A percentile compares a stretch with the other conserved stretches of the same genome.
phyloP scores from a whole-genome alignment of 2,329 filamentous ascomycete genomes.

The Pseudogymnoascus sp. region DNA sequence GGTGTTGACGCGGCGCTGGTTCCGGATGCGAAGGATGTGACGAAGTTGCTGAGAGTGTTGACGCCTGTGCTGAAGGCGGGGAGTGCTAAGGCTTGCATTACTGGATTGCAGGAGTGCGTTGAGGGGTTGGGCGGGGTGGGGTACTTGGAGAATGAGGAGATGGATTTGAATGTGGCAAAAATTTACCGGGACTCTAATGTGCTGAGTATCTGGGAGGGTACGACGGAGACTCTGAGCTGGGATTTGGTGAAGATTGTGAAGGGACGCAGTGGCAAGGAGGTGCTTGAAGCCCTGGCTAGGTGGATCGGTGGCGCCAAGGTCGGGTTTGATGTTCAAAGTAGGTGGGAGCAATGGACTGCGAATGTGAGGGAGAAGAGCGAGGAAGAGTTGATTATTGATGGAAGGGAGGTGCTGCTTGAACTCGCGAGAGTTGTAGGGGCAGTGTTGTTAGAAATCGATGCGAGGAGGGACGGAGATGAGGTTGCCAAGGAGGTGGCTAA shows the following conservation, averaged over 20 bases:
- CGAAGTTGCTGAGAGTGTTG: conserved; percentile 47
- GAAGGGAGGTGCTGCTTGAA: conserved; percentile 26
- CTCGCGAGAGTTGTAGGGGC: conserved; percentile 29
- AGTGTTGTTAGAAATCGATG: conserved; percentile 28
- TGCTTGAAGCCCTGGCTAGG: conserved; percentile 36
- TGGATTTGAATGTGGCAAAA: conserved; percentile 59
- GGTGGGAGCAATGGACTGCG: conserved; percentile 15
- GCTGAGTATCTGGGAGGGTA: conserved; percentile 64
- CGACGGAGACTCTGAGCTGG: conserved; percentile 60
- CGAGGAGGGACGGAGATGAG: conserved; percentile 27
- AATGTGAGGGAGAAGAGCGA: conserved; percentile 17
- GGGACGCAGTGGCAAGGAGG: conserved; percentile 31
- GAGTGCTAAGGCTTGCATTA: conserved; percentile 43
- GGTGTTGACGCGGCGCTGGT: conserved; percentile 26
- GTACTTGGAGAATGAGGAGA: conserved; percentile 55
- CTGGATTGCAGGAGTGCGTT: conserved; percentile 50
- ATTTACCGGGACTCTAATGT: conserved; percentile 60
- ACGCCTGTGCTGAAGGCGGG: conserved; percentile 55
- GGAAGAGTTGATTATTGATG: conserved; percentile 28
- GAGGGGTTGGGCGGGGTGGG: conserved; percentile 60
- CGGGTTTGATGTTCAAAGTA: conserved; percentile 9
- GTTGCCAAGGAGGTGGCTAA: conserved; percentile 25
- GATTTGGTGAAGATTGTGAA: conserved; percentile 43
- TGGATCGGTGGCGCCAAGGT: conserved; percentile 28
- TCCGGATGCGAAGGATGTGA: conserved; percentile 26